Base-by-base conservation (phyloP, 164 flowering plant genomes). In the Vitis rupestris region DNA sequence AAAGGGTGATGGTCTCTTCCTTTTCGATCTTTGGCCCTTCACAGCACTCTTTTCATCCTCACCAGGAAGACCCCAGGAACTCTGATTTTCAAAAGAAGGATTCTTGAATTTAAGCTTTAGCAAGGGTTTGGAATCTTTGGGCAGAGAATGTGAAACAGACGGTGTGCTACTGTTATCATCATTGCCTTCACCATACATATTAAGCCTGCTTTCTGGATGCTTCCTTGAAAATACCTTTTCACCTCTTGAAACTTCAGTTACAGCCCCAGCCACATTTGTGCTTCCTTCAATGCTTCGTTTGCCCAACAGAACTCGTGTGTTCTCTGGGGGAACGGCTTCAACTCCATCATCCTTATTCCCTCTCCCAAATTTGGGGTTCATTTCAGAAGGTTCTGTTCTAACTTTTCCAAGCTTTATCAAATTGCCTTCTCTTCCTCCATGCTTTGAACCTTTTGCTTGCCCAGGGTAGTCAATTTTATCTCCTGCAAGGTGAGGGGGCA, bases 21-120 rank as follows among this genome's bases (percentile, higher is more conserved):
- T 84, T 75, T 96, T 96, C 30, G 99, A 96, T 70, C 99, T 87
- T 75, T 93, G 98, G 51, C 99, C 99, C 81, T 92, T 93, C 10
- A 88, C 73, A 14, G 67, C 74, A 82, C 82, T 87, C 69, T 81
- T 90, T 67, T 89, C 98, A 64, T 93, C 97, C 76, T 88, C 90
- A 29, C 68, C 68, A 16, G 74, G 85, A 70, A 82, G 74, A 67
- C 71, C 70, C 86, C 82, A 79, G 29, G 85, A 77, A 78, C 71
- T 84, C 55, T 79, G 88, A 73, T 76, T 85, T 61, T 84, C 90
- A 61, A 74, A 53, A 63, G 70, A 79, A 44, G 94, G 88, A 65
- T 85, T 91, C 77, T 87, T 93, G 61, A 96, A 82, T 74, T 93
- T 96, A 16, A 96, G 81, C 82, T 87, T 91, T 73, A 95, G 77